Base-by-base conservation (phyloP, 352 stramenopile genomes). In the Pythium sukuiense region DNA sequence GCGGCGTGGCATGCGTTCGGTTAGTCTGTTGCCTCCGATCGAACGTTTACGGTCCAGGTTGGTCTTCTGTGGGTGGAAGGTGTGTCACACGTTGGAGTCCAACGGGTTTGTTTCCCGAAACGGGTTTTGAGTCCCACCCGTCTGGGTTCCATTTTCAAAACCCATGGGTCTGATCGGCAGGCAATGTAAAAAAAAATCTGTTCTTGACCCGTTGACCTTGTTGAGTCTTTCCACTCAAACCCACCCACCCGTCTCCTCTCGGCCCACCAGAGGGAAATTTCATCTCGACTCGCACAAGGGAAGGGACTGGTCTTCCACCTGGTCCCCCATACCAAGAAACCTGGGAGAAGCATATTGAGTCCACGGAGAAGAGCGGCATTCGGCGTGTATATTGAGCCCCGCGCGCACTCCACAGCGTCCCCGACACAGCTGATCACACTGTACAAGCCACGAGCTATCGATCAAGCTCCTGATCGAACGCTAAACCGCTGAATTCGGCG, bases 221-320 rank as follows among this genome's bases (percentile, higher is more conserved):
- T 48, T 48, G 20, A 48, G 39, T 48, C 39, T 0, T 2, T n/a
- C 16, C 8, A 12, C 24, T 2, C 4, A 48, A 48, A 65, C 59
- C 59, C 59, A 65, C 59, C 59, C 59, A 61, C 55, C 39, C 55
- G 39, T 41, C 20, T 52, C 12, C 35, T 48, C 3, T n/a, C 16
- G 39, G 39, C 39, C 39, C 39, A 12, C 39, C 39, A 48, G 39
- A 48, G 39, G 39, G 39, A 48, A 48, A 45, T 45, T 45, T 45
- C 37, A 45, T 45, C 37, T 6, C 39, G 24, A 18, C 14, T 24
- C 39, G 39, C 13, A 48, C 39, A 48, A 48, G 39, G 39, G 39
- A 48, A 48, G 13, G 39, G 39, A 20, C 39, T 48, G 39, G 32
- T 20, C 24, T 24, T 24, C 8, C 39, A 48, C 39, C 39, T 48